Base-by-base conservation (phyloP, 257 asterid genomes). In the Echium plantagineum region DNA sequence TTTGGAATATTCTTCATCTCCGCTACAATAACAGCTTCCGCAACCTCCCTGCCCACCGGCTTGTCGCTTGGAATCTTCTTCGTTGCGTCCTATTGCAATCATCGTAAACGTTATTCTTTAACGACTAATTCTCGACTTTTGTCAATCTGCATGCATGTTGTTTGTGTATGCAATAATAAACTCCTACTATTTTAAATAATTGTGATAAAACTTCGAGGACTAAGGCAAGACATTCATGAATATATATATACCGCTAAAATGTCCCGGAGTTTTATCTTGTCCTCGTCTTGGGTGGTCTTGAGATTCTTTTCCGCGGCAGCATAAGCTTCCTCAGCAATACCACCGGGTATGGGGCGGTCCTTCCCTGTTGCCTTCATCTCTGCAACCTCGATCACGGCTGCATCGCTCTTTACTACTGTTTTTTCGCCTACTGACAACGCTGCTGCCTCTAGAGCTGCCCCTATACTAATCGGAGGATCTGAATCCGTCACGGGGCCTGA, bases 311-410 rank as follows among this genome's bases (percentile, higher is more conserved):
- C 42, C 9, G 72, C 78, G 18, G 78, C 78, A 17, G 62, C 51
- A 28, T 69, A 71, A 21, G 78, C 74, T 68, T 65, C 68, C 0
- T 74, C 71, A 6, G 68, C 71, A 9, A 73, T 2, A 1, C 78
- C 77, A 3, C 74, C 77, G 10, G 64, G 77, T 30, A 63, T 38
- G 30, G 54, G 66, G 0, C 46, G 26, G 10, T 58, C 70, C 26
- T 20, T 30, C 18, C 78, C 68, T 0, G 78, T 73, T 18, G 74
- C 71, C 47, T 65, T 68, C 9, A 73, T 58, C 57, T 63, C 71
- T 3, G 74, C 78, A 30, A 70, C 78, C 60, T 73, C 71, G 26
- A 68, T 68, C 32, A 68, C 77, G 17, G 77, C 73, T 0, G 71
- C 74, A 6, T 68, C 77, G 15, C 67, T 59, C 28, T 60, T 48